A percentile compares a stretch with the other conserved stretches of the same genome.
Evolutionary conservation across 2,329 filamentous ascomycete genomes (phyloP).

Genomic region (Macroventuria anomochaeta): DNA sequence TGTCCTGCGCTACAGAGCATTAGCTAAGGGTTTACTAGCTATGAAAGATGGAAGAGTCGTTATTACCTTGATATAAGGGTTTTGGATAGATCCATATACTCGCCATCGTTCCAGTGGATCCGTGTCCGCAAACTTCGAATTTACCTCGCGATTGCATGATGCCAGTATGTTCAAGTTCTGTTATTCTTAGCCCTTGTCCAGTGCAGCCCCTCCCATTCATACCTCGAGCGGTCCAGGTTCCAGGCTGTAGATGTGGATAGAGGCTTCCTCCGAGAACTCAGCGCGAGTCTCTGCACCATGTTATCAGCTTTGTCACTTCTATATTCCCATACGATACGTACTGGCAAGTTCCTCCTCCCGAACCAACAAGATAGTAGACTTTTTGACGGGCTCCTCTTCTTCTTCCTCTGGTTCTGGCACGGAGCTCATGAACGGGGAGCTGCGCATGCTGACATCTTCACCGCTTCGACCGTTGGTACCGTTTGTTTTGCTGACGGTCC

Average conservation of each 20-base stretch:
- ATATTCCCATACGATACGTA: constrained; percentile 43
- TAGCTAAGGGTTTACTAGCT: constrained; percentile 11
- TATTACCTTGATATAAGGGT: constrained; percentile 67
- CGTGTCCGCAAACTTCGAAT: constrained; percentile 62
- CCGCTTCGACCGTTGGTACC: constrained; percentile 55
- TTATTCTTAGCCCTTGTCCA: constrained; percentile 50
- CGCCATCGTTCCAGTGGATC: constrained; percentile 66
- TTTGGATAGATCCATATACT: constrained; percentile 76
- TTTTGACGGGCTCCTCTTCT: constrained; percentile 56
- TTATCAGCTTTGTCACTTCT: constrained; percentile 18
- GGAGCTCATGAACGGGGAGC: constrained; percentile 72
- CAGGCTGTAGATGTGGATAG: constrained; percentile 88
- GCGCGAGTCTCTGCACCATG: constrained; percentile 65
- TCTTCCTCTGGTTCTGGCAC: constrained; percentile 57
- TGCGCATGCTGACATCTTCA: constrained; percentile 72
- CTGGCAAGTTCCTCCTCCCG: constrained; percentile 75
- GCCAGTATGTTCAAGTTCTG: constrained; percentile 72
- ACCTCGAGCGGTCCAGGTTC: constrained; percentile 73
- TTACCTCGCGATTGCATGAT: constrained; percentile 70
- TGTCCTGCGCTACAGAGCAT: constrained; percentile 52
- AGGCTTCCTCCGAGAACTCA: constrained; percentile 74
- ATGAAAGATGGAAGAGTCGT: neutral
- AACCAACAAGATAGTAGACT: constrained; percentile 69
- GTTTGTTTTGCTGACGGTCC: constrained; percentile 43
- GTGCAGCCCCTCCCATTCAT: constrained; percentile 19